Evolutionary conservation across 352 stramenopile genomes (phyloP).

Genomic region (Pythium phragmitis): DNA sequence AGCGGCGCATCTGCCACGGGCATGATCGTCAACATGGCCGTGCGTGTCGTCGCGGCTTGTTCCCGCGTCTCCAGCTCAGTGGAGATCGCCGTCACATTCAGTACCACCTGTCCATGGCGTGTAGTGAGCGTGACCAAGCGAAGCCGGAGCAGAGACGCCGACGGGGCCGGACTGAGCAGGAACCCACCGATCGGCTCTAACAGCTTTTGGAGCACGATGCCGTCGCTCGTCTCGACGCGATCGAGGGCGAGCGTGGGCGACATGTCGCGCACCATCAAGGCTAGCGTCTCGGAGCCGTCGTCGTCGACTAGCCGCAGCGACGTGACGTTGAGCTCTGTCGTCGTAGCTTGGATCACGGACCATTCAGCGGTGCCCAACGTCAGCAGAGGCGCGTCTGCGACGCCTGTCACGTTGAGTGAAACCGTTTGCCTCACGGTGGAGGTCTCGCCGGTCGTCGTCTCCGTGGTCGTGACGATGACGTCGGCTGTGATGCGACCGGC

Average conservation of each 20-base stretch:
- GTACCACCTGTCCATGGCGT: conserved; percentile 38
- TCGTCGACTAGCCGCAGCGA: conserved; percentile 34
- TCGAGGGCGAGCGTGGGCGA: conserved; percentile 1
- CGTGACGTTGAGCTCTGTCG: conserved; percentile 31
- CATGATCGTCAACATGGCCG: conserved; percentile 31
- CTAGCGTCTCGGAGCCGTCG: conserved; percentile 45
- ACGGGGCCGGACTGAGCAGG: conserved; percentile 25
- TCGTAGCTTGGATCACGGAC: conserved; percentile 36
- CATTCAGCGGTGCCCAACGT: conserved; percentile 19
- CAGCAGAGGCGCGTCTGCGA: conserved; percentile 41
- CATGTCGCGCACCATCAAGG: conserved; percentile 29
- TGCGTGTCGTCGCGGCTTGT: conserved; percentile 19
- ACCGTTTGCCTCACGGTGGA: conserved; percentile 23
- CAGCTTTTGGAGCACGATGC: conserved; percentile 28
- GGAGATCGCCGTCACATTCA: conserved; percentile 38
- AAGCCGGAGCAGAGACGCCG: conserved; percentile 24
- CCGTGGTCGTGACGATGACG: conserved; percentile 32
- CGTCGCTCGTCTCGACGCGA: conserved; percentile 18
- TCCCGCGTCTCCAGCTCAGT: conserved; percentile 33
- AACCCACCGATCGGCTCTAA: conserved; percentile 26
- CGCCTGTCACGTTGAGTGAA: conserved; percentile 29
- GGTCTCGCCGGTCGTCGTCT: conserved; percentile 30
- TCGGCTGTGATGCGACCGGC: conserved; percentile 36
- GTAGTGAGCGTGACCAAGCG: conserved; percentile 27
- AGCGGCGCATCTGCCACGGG: conserved; percentile 41